Evolutionary conservation across 2,329 filamentous ascomycete genomes (phyloP).

Genomic region (Atkinsonella texensis): DNA sequence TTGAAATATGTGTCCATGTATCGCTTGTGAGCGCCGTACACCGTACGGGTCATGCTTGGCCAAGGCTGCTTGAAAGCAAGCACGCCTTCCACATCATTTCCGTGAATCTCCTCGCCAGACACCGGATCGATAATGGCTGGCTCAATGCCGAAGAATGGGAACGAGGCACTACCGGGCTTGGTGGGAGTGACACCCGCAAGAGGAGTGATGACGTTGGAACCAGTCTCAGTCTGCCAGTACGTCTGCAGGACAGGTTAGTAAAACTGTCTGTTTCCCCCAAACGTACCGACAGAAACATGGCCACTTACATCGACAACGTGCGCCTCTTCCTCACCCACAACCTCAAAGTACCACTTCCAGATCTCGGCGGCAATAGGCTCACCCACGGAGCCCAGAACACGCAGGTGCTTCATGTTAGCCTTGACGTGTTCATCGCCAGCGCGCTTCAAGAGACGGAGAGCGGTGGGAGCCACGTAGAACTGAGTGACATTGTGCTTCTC

Average conservation of each 20-base stretch:
- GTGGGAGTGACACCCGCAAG: slow-evolving; percentile 88
- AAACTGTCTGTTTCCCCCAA: not conserved
- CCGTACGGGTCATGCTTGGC: slow-evolving; percentile 97
- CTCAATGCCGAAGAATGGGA: slow-evolving; percentile 98
- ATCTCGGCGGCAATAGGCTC: slow-evolving; percentile 97
- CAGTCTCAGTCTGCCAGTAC: slow-evolving; percentile 99
- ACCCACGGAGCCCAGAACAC: slow-evolving; percentile 87
- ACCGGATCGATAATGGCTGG: slow-evolving; percentile 95
- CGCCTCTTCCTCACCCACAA: slow-evolving; percentile 83
- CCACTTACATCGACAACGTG: slow-evolving; percentile 81
- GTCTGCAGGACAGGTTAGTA: slow-evolving; percentile 45
- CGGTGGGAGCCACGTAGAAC: slow-evolving; percentile 96
- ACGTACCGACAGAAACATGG: too few relatives aligned
- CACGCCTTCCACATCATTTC: slow-evolving; percentile 95
- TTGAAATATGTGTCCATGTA: slow-evolving; percentile 99
- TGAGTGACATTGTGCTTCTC: slow-evolving; percentile 91
- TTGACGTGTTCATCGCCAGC: slow-evolving; percentile 89
- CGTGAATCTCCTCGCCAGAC: slow-evolving; percentile 81
- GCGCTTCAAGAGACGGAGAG: slow-evolving; percentile 84
- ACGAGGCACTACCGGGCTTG: slow-evolving; percentile 88
- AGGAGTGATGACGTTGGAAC: slow-evolving; percentile 89
- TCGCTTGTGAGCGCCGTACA: slow-evolving; percentile 94
- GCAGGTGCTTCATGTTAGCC: slow-evolving; percentile 75
- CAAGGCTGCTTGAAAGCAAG: slow-evolving; percentile 94
- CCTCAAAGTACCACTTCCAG: slow-evolving; percentile 99